A percentile compares a stretch with the other conserved stretches of the same genome.
Evolutionary conservation across 192 early-diverging fungal species (phyloP).

Genomic region (Backusella mclennaniae): DNA sequence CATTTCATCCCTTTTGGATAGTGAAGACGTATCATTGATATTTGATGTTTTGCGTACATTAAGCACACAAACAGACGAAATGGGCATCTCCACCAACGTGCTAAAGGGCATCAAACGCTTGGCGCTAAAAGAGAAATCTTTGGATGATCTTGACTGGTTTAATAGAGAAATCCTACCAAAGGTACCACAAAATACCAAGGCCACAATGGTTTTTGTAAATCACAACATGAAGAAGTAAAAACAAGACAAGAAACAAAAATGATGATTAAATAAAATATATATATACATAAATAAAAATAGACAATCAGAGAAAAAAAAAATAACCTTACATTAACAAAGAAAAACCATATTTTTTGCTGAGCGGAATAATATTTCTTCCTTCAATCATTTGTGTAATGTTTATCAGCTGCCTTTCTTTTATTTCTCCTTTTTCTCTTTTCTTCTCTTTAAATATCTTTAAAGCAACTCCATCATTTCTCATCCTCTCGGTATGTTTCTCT

Average conservation of each 20-base stretch:
- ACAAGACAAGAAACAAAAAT: neutral
- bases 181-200: neutral
- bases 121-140: conserved; percentile 25
- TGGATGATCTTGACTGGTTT: conserved; percentile 29
- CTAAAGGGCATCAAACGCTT: conserved; percentile 14
- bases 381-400: neutral
- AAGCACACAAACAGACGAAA: conserved; percentile 11
- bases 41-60: conserved; percentile 28
- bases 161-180: conserved; percentile 21
- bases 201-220: neutral
- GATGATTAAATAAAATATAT: neutral
- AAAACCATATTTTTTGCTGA: neutral
- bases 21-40: conserved; percentile 31
- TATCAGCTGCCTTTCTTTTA: neutral
- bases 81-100: conserved; percentile 16
- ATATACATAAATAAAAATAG: neutral
- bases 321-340: neutral
- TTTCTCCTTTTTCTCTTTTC: too few species aligned
- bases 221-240: neutral
- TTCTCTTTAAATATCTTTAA: too few species aligned
- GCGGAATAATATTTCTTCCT: neutral
- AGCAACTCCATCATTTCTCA: neutral
- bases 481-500: conserved; percentile 3
- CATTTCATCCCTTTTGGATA: conserved; percentile 22
- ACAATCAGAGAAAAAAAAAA: neutral